Base-by-base conservation (phyloP, 2,329 filamentous ascomycete genomes). In the Macrophomina tecta region DNA sequence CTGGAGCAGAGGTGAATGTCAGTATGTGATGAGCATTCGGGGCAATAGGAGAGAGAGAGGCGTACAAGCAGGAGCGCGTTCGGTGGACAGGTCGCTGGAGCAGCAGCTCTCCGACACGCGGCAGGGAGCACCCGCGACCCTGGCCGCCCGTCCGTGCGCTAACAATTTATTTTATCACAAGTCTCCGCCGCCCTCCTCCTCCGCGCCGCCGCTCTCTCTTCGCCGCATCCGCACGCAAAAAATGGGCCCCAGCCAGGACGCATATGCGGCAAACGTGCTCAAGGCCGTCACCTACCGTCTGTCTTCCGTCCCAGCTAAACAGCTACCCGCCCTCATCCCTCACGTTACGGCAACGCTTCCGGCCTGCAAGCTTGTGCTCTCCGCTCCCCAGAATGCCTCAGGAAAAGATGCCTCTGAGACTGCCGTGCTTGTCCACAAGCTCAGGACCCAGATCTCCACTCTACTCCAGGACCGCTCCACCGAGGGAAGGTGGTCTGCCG, bases 361-460 rank as follows among this genome's bases (percentile, higher is more conserved):
- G 71, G 82, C 82, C 73, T 89, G 86, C 78, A 82, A 78, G 70
- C 78, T 83, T 55, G 75, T 91, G 34, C 82, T 97, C 42, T 91
- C 91, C 4, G 81, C 85, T 5, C 80, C 88, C 7, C 85, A 87
- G 68, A 76, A 74, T 38, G 82, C 86, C 68, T 85, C 86, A 65
- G 80, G 82, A 69, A 90, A 89, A 72, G 83, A 87, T 66, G 86
- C 85, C 6, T 86, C 90, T 0, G 92, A 94, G 68, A 83, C 84
- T 51, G 81, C 89, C 0, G 82, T 90, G n/a, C 85, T 93, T 23
- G 85, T 95, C 1, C 92, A 97, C 78, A 94, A 91, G 76, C 84
- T 96, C 73, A 92, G 91, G 75, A 92, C 91, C 4, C 89, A 92
- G 64, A 83, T 97, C 68, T 90, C 88, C 1, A 89, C 91, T 12